These are phyloP conservation scores for Diaporthe eres DNA, from an alignment of 2,329 filamentous ascomycete species.

Conservation along the genomic window DNA sequence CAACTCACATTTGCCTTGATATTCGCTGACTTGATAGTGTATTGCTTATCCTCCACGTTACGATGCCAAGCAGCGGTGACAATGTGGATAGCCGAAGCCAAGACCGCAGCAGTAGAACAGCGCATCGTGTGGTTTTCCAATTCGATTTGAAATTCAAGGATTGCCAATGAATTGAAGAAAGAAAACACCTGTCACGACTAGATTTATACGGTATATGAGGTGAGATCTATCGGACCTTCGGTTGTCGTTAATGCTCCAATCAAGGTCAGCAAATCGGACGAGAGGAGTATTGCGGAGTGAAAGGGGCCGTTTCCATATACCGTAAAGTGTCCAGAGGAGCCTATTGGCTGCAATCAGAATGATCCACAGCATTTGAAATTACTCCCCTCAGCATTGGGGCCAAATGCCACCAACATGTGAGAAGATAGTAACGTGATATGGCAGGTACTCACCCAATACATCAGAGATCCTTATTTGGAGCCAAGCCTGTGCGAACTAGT, in stretches of 20 bases:
- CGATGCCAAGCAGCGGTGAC: neutral
- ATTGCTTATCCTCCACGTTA: neutral
- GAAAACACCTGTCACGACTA: neutral
- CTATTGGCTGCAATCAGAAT: neutral
- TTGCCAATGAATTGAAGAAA: neutral
- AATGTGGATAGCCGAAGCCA: neutral
- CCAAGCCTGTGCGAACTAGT: neutral
- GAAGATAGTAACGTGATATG: neutral
- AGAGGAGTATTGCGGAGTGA: slow-evolving; percentile 11
- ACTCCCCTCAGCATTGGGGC: neutral
- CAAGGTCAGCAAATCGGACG: neutral
- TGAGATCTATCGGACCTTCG: neutral
- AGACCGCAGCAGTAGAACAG: neutral
- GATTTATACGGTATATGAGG: neutral
- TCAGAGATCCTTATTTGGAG: neutral
- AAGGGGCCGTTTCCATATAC: neutral
- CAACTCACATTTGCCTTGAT: slow-evolving; percentile 20
- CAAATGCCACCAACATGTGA: neutral
- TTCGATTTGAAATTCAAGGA: neutral
- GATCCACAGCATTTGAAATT: neutral
- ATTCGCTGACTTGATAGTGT: neutral
- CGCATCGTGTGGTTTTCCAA: neutral
- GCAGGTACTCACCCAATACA: neutral
- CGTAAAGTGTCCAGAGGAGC: neutral
- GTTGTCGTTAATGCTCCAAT: slow-evolving; percentile 9